Evolutionary conservation across 345 rosid species (phyloP).

Genomic region (Psidium guajava): DNA sequence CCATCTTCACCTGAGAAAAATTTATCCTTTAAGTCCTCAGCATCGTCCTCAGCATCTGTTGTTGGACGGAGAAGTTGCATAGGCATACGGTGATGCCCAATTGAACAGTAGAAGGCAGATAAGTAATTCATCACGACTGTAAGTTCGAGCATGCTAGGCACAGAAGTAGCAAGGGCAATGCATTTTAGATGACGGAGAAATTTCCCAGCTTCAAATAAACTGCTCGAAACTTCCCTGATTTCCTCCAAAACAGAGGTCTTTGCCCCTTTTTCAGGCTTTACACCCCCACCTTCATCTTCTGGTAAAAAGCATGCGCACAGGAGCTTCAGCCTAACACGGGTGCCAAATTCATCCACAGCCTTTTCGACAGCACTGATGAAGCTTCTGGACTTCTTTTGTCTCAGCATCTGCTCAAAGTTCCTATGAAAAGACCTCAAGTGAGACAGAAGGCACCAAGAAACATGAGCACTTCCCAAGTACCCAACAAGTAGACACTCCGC

Average conservation of each 20-base stretch:
- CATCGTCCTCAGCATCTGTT: conserved; percentile 10
- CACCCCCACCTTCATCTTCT: conserved; percentile 6
- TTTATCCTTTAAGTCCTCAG: not conserved
- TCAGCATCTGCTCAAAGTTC: conserved; percentile 35
- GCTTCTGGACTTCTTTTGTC: conserved; percentile 26
- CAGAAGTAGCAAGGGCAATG: conserved; percentile 28
- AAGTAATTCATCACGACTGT: conserved; percentile 28
- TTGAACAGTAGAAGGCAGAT: conserved; percentile 43
- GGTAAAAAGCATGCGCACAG: conserved; percentile 37
- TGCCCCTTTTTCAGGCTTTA: not conserved
- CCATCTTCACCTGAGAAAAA: conserved; percentile 6
- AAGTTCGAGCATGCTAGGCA: conserved; percentile 38
- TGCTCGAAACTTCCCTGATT: conserved; percentile 23
- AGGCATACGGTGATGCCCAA: conserved; percentile 47
- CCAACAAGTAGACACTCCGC: conserved; percentile 33
- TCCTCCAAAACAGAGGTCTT: conserved; percentile 5
- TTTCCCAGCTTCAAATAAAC: conserved; percentile 35
- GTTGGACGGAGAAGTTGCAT: conserved; percentile 23
- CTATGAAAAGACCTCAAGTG: conserved; percentile 55
- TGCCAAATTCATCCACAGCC: conserved; percentile 56
- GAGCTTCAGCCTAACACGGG: conserved; percentile 40
- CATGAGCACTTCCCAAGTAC: conserved; percentile 34
- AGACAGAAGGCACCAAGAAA: conserved; percentile 42
- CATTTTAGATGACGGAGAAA: conserved; percentile 44
- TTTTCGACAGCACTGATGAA: conserved; percentile 54